Conservation (phyloP, 768 basidiomycete species). For the Tylopilus plumbeoviolaceoides region DNA sequence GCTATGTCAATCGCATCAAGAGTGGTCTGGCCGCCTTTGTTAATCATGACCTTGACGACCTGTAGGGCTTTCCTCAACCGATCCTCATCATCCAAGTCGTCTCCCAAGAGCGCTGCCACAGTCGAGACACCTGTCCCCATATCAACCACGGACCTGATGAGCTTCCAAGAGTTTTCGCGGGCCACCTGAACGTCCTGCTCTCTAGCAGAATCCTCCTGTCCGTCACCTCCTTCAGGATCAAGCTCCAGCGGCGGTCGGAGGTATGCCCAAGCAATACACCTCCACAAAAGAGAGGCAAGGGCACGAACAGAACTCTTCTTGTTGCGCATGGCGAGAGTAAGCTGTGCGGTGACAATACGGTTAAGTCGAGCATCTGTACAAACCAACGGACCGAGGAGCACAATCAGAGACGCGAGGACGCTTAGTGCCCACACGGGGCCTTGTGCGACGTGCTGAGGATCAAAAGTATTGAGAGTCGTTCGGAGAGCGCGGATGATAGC, state of each 20-base stretch:
- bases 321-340: constrained; percentile 55
- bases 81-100: constrained; percentile 37
- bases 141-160: constrained; percentile 51
- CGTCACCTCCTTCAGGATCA: constrained; percentile 24
- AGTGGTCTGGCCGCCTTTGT: constrained; percentile 47
- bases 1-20: constrained; percentile 54
- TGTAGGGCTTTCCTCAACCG: constrained; percentile 43
- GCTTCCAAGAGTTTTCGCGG: constrained; percentile 42
- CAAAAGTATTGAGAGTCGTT: constrained; percentile 51
- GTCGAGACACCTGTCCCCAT: constrained; percentile 56
- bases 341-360: constrained; percentile 45
- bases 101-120: constrained; percentile 51
- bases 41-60: constrained; percentile 54
- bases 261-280: constrained; percentile 61
- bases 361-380: constrained; percentile 42
- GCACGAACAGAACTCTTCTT: constrained; percentile 62
- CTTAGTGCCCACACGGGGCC: constrained; percentile 77
- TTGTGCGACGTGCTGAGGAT: constrained; percentile 60
- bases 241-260: constrained; percentile 45
- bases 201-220: constrained; percentile 11
- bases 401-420: constrained; percentile 61
- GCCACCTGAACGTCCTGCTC: constrained; percentile 25
- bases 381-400: constrained; percentile 58
- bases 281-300: constrained; percentile 62
- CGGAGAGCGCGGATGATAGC: constrained; percentile 63